Conservation (phyloP, 2,329 filamentous ascomycete genomes). For the Alternaria infectoria region DNA sequence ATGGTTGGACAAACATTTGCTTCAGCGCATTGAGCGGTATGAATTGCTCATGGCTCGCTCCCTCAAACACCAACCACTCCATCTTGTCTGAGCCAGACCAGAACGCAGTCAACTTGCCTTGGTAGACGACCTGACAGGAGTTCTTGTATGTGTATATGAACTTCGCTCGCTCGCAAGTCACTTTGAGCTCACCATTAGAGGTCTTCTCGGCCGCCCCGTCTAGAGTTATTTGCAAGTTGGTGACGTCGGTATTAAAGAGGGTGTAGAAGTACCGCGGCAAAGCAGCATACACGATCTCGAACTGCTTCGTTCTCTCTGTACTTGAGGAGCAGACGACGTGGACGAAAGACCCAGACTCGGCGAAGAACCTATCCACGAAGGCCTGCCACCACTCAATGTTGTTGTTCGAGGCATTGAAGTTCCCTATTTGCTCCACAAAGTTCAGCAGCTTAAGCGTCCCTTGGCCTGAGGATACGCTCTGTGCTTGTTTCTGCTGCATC, state of each 20-base stretch:
- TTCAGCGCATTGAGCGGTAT: constrained; percentile 70
- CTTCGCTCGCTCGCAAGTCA: constrained; percentile 77
- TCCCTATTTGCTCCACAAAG: constrained; percentile 63
- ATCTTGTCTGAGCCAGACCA: constrained; percentile 81
- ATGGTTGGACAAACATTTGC: constrained; percentile 53
- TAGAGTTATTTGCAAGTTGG: constrained; percentile 82
- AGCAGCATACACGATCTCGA: constrained; percentile 82
- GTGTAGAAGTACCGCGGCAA: constrained; percentile 89
- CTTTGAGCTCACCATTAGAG: constrained; percentile 70
- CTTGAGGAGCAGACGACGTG: constrained; percentile 66
- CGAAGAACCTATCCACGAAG: constrained; percentile 85
- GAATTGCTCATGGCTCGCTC: constrained; percentile 80
- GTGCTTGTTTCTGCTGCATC: constrained; percentile 39
- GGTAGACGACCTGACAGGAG: constrained; percentile 78
- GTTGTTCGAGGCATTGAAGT: constrained; percentile 53
- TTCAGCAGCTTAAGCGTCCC: constrained; percentile 61
- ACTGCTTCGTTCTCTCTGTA: constrained; percentile 73
- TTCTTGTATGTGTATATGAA: constrained; percentile 90
- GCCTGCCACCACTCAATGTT: constrained; percentile 78
- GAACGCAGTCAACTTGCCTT: constrained; percentile 77
- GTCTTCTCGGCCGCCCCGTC: constrained; percentile 68
- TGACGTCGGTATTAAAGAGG: constrained; percentile 82
- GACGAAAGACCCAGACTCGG: constrained; percentile 75
- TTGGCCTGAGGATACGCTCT: constrained; percentile 31
- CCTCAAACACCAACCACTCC: constrained; percentile 82